These are phyloP conservation scores for Silene conica DNA, from an alignment of 148 eudicot genomes.

Conservation along the genomic window DNA sequence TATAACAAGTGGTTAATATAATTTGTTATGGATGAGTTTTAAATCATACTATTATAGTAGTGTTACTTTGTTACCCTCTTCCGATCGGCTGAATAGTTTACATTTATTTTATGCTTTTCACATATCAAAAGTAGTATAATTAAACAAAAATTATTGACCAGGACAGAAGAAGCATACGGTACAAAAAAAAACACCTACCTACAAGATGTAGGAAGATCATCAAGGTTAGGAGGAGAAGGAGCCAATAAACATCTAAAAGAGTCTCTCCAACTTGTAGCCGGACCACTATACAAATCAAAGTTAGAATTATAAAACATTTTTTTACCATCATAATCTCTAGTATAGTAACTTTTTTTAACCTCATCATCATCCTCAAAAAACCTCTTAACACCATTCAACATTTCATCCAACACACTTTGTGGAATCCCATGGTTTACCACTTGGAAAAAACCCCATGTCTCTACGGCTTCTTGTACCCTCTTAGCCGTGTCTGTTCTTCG, in stretches of 20 bases:
- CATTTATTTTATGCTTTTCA: no score
- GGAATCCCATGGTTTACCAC: slow-evolving; percentile 47
- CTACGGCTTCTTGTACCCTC: slow-evolving; percentile 25
- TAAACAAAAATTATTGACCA: no score
- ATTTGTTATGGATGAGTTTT: no score
- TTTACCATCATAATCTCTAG: slow-evolving; percentile 25
- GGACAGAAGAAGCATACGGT: no score
- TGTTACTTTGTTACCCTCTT: no score
- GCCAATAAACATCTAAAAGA: slow-evolving; percentile 19
- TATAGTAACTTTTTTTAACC: slow-evolving; percentile 34
- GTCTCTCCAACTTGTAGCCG: slow-evolving; percentile 53
- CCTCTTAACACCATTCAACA: slow-evolving; percentile 30
- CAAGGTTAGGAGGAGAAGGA: slow-evolving; percentile 1
- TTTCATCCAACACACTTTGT: slow-evolving; percentile 22
- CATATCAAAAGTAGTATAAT: no score
- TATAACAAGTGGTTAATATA: no score
- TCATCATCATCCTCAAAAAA: slow-evolving; percentile 46
- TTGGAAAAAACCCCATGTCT: slow-evolving; percentile 48
- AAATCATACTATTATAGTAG: no score
- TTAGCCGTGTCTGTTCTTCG: not conserved
- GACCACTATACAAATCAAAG: slow-evolving; percentile 31
- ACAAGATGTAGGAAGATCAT: slow-evolving; percentile 6
- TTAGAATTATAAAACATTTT: slow-evolving; percentile 29
- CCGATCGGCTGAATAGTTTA: no score
- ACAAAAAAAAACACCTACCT: not conserved